These are phyloP conservation scores for Starmera amethionina DNA, from an alignment of 805 yeast genomes.

Conservation along the genomic window DNA sequence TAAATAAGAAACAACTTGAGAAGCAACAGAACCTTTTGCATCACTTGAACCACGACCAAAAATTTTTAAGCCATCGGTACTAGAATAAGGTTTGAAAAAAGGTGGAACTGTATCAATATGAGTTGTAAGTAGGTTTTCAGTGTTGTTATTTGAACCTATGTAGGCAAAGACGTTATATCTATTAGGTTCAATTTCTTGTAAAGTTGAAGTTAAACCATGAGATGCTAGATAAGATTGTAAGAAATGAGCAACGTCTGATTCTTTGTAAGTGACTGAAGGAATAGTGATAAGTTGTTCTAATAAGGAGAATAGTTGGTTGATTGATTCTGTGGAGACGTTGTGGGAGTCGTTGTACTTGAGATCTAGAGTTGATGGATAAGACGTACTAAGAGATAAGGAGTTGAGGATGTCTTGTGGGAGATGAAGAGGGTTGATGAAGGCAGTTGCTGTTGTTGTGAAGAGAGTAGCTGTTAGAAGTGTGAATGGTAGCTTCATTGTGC, in stretches of 20 bases:
- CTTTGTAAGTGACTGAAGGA: slow-evolving; percentile 11
- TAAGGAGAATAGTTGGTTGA: background rate
- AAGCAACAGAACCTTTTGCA: slow-evolving; percentile 55
- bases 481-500: too few relatives aligned
- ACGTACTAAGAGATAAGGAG: background rate
- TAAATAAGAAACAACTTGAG: slow-evolving; percentile 44
- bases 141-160: slow-evolving; percentile 32
- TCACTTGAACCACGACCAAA: slow-evolving; percentile 59
- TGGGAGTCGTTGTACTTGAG: background rate
- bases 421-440: too few relatives aligned
- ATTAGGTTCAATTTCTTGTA: slow-evolving; percentile 22
- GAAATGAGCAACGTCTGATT: slow-evolving; percentile 27
- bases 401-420: background rate
- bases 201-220: slow-evolving; percentile 32
- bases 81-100: slow-evolving; percentile 33
- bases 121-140: slow-evolving; percentile 41
- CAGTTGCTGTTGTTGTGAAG: too few relatives aligned
- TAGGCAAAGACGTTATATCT: slow-evolving; percentile 48
- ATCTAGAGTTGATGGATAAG: too few relatives aligned
- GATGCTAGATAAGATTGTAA: slow-evolving; percentile 30
- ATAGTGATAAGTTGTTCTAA: slow-evolving; percentile 3
- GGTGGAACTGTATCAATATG: slow-evolving; percentile 70
- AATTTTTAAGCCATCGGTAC: slow-evolving; percentile 33
- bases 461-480: too few relatives aligned
- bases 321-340: background rate